These are phyloP conservation scores for Globisporangium nodosum DNA, from an alignment of 352 stramenopile genomes.

Conservation along the genomic window DNA sequence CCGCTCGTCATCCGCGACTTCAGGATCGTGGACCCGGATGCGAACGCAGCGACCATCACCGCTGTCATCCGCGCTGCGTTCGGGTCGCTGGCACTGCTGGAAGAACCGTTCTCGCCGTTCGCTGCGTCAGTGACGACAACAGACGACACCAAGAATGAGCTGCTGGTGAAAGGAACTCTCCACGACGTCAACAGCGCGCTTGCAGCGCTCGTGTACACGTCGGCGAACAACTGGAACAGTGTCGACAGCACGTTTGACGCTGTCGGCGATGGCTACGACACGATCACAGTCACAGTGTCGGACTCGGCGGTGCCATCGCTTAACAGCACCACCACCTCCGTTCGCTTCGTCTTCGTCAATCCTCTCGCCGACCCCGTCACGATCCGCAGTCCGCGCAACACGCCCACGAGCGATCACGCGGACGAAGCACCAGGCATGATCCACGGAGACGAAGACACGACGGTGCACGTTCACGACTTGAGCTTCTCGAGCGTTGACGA, in stretches of 20 bases:
- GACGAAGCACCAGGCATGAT: constrained; percentile 15
- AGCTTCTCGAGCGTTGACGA: constrained; percentile 45
- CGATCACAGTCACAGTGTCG: constrained; percentile 30
- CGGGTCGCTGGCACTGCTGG: constrained; percentile 34
- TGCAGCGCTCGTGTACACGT: constrained; percentile 41
- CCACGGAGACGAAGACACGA: constrained; percentile 45
- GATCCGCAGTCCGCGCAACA: constrained; percentile 24
- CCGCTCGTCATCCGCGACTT: constrained; percentile 42
- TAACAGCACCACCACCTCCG: constrained; percentile 27
- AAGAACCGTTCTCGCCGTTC: background rate
- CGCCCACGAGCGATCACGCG: constrained; percentile 22
- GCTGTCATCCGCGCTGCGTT: constrained; percentile 23
- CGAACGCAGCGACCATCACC: constrained; percentile 3
- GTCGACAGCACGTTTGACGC: constrained; percentile 20
- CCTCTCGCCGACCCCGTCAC: constrained; percentile 24
- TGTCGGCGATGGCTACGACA: constrained; percentile 29
- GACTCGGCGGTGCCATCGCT: constrained; percentile 19
- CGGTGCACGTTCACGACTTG: constrained; percentile 23
- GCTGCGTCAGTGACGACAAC: constrained; percentile 1
- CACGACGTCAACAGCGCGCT: constrained; percentile 39
- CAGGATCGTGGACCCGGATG: constrained; percentile 41
- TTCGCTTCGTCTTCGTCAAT: constrained; percentile 28
- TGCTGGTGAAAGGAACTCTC: constrained; percentile 33
- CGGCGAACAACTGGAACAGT: constrained; percentile 64
- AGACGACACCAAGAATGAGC: background rate